A percentile compares a stretch with the other conserved stretches of the same genome.
Evolutionary conservation across 139 green algal species (phyloP).

Genomic region (Diplosphaera chodatii): DNA sequence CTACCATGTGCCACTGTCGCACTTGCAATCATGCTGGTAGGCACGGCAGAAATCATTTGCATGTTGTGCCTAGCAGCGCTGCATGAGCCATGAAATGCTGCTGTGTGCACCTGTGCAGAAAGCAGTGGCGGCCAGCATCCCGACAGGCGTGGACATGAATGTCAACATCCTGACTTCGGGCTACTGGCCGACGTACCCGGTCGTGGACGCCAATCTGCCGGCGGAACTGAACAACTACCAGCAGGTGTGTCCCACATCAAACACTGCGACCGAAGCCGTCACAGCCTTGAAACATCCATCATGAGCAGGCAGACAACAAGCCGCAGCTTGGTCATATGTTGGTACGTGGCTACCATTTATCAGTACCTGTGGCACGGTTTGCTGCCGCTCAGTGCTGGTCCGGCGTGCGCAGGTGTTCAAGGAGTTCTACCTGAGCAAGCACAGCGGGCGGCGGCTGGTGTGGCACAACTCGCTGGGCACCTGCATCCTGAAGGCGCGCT

Average conservation of each 20-base stretch:
- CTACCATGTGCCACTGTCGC: too few species aligned
- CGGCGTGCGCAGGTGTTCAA: constrained; percentile 67
- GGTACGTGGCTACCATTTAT: too few species aligned
- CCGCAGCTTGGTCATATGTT: too few species aligned
- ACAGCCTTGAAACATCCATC: too few species aligned
- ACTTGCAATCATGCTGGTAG: too few species aligned
- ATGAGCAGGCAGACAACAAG: too few species aligned
- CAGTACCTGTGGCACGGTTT: not conserved
- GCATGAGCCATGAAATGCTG: not conserved
- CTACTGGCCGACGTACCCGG: constrained; percentile 92
- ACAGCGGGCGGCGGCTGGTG: constrained; percentile 82
- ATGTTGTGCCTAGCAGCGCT: not conserved
- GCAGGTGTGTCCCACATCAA: constrained; percentile 29
- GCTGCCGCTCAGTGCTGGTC: not conserved
- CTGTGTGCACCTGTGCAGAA: not conserved
- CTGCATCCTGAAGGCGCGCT: constrained; percentile 77
- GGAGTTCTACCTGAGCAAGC: constrained; percentile 91
- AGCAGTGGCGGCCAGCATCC: constrained; percentile 12
- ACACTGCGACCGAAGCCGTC: too few species aligned
- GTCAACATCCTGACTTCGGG: constrained; percentile 90
- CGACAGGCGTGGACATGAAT: constrained; percentile 68
- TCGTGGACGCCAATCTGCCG: constrained; percentile 77
- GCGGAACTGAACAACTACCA: constrained; percentile 60
- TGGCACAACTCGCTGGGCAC: constrained; percentile 86
- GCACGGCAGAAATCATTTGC: too few species aligned